Conservation (phyloP, 441 rosid genomes). For the Populus hybrid region DNA sequence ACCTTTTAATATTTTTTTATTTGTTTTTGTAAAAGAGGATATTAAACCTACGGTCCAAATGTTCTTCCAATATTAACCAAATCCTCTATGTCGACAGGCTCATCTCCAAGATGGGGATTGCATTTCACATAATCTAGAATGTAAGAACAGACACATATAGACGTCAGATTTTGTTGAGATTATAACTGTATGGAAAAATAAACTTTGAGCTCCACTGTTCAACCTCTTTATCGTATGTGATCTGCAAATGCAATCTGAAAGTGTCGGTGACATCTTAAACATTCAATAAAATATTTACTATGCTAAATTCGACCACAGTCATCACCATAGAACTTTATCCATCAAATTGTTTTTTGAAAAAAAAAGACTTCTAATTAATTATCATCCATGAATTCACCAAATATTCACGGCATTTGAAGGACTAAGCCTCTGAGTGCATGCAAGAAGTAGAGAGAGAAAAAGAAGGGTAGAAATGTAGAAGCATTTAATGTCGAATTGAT, state of each 20-base stretch:
- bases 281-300: constrained; percentile 5
- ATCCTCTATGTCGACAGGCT: constrained; percentile 96
- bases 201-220: not conserved
- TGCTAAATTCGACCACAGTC: not conserved
- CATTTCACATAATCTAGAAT: constrained; percentile 62
- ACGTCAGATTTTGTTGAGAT: constrained; percentile 7
- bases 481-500: not conserved
- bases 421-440: not conserved
- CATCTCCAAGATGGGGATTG: constrained; percentile 81
- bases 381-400: not conserved
- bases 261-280: not conserved
- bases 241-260: no score
- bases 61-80: constrained; percentile 74
- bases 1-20: constrained; percentile 2
- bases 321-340: constrained; percentile 1
- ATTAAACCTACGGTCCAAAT: constrained; percentile 71
- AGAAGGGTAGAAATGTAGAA: not conserved
- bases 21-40: constrained; percentile 13
- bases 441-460: not conserved
- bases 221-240: constrained; percentile 1
- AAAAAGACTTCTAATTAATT: not conserved
- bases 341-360: not conserved
- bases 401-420: not conserved
- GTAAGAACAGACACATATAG: constrained; percentile 18
- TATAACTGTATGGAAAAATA: not conserved